phyloP scores from a whole-genome alignment of 306 rosid genomes.

The Vigna radiata region DNA sequence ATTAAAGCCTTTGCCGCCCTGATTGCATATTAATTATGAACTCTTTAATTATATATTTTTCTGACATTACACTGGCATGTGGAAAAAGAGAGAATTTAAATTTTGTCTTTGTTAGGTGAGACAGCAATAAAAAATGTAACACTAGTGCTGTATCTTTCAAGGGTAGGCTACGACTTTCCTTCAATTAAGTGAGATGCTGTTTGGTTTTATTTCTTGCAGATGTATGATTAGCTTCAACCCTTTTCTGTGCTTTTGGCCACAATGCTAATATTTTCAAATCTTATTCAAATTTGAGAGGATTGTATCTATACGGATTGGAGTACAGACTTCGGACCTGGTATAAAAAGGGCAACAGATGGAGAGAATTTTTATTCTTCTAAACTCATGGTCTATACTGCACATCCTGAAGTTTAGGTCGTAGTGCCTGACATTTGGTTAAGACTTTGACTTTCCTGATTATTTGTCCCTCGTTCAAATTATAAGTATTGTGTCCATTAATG shows the following conservation, averaged over 20 bases:
- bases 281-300: constrained; percentile 42
- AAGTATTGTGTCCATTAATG: constrained; percentile 29
- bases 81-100: constrained; percentile 10
- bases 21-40: constrained; percentile 19
- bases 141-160: neutral
- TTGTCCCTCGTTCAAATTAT: constrained; percentile 34
- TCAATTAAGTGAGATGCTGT: constrained; percentile 26
- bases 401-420: constrained; percentile 35
- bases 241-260: constrained; percentile 42
- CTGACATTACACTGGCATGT: constrained; percentile 29
- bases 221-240: constrained; percentile 42
- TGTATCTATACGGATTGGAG: constrained; percentile 42
- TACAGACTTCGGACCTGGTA: constrained; percentile 36
- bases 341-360: constrained; percentile 34
- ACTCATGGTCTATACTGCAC: constrained; percentile 39
- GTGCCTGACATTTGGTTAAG: constrained; percentile 46
- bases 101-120: constrained; percentile 11
- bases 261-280: constrained; percentile 39
- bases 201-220: constrained; percentile 56
- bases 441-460: constrained; percentile 42
- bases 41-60: constrained; percentile 12
- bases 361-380: constrained; percentile 41
- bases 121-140: constrained; percentile 22
- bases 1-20: neutral
- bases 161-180: neutral